Percentiles rank a stretch among this genome's conserved stretches.
Conservation (phyloP, 1,284 basidiomycete genomes). For the Microbotryum scabiosae region DNA sequence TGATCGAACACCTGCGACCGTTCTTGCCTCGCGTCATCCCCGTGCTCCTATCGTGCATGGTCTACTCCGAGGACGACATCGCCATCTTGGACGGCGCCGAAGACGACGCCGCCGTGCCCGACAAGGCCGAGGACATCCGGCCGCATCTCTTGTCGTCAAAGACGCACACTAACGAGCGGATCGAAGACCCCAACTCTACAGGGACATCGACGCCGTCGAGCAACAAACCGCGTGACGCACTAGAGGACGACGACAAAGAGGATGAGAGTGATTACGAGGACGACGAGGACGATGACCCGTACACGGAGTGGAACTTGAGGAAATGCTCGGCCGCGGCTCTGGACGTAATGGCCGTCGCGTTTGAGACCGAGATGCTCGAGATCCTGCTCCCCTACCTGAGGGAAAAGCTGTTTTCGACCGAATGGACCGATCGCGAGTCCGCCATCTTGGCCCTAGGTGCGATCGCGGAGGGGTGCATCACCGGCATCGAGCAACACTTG, state of each 20-base stretch:
- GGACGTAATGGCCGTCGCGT: constrained; percentile 91
- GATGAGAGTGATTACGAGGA: constrained; percentile 80
- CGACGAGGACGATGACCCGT: constrained; percentile 90
- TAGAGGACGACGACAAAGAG: constrained; percentile 75
- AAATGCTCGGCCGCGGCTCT: constrained; percentile 97
- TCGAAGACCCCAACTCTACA: constrained; percentile 13
- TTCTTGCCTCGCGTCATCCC: constrained; percentile 82
- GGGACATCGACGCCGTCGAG: constrained; percentile 7
- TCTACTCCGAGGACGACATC: constrained; percentile 94
- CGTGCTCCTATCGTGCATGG: constrained; percentile 90
- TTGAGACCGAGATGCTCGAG: constrained; percentile 74
- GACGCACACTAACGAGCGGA: constrained; percentile 49
- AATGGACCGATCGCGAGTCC: constrained; percentile 93
- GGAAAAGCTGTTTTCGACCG: constrained; percentile 82
- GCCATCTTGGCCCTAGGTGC: constrained; percentile 94
- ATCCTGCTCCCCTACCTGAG: constrained; percentile 84
- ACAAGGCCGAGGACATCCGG: constrained; percentile 86
- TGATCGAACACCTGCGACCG: constrained; percentile 74
- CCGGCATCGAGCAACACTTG: constrained; percentile 87
- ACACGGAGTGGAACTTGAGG: constrained; percentile 97
- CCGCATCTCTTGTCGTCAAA: constrained; percentile 82
- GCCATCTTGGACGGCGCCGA: constrained; percentile 87
- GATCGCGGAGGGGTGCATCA: constrained; percentile 97
- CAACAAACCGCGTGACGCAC: constrained; percentile 46
- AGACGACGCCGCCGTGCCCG: constrained; percentile 70